Conservation (phyloP, 306 rosid species). For the Casuarina glauca region DNA sequence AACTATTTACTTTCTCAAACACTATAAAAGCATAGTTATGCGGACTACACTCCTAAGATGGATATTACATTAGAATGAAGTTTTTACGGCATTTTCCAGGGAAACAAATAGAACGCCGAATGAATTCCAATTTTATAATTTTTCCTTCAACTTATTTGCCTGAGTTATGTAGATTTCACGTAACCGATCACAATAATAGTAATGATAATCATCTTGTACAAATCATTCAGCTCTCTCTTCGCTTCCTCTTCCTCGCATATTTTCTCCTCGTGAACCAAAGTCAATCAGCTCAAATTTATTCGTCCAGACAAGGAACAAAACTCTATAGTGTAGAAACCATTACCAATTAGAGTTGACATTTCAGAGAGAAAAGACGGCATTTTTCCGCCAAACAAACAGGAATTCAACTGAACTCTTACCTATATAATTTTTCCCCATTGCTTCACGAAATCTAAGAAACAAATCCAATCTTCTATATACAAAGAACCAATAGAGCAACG, state of each 20-base stretch:
- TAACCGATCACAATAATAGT: no score
- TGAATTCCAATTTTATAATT: no score
- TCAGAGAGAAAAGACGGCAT: background rate
- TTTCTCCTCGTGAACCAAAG: no score
- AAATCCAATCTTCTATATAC: background rate
- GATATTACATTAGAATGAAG: background rate
- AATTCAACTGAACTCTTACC: background rate
- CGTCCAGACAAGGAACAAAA: background rate
- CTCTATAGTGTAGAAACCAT: background rate
- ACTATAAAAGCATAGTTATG: background rate
- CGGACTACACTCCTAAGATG: background rate
- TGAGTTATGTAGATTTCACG: no score
- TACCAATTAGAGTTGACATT: background rate
- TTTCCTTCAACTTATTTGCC: no score
- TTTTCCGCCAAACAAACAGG: conserved; percentile 11
- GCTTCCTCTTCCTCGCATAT: no score
- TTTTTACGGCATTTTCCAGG: background rate
- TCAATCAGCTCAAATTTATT: background rate
- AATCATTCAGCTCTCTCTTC: no score
- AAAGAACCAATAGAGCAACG: background rate
- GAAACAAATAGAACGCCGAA: background rate
- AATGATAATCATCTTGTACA: no score
- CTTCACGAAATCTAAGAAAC: background rate
- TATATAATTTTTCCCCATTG: background rate
- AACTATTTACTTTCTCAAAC: background rate